These are phyloP conservation scores for Zhuliangozyma blackwelliae DNA, from an alignment of 1,139 yeast genomes.

Conservation along the genomic window DNA sequence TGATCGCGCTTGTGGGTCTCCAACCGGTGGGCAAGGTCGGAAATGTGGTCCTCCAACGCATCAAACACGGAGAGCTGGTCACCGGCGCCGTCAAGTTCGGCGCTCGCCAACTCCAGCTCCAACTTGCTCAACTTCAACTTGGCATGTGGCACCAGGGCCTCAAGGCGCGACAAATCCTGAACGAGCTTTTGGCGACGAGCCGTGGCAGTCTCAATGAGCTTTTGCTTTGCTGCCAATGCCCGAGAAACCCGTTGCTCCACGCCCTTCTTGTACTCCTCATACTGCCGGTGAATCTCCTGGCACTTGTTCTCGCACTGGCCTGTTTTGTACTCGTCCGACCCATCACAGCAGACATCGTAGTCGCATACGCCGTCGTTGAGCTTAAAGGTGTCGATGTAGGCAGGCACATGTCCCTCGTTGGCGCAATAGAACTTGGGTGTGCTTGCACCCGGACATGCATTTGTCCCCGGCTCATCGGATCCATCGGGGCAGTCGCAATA, in stretches of 20 bases:
- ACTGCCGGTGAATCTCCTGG: conserved; percentile 37
- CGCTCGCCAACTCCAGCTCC: conserved; percentile 8
- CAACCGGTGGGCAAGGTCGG: conserved; percentile 8
- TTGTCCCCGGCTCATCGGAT: conserved; percentile 93
- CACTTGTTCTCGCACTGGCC: conserved; percentile 59
- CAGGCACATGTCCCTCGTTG: conserved; percentile 65
- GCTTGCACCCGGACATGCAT: conserved; percentile 55
- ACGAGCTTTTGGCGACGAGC: conserved; percentile 15
- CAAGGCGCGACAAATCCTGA: conserved; percentile 18
- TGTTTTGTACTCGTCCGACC: conserved; percentile 69
- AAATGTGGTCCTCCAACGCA: conserved; percentile 16
- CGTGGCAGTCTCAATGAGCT: conserved; percentile 25
- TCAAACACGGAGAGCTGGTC: conserved; percentile 14
- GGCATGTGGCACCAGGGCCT: conserved; percentile 26
- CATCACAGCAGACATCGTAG: conserved; percentile 87
- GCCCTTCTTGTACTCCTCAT: conserved; percentile 14
- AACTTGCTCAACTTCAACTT: conserved; percentile 16
- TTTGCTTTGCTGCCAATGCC: conserved; percentile 20
- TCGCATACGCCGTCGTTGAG: conserved; percentile 94
- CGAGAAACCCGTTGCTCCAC: conserved; percentile 14
- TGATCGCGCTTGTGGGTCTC: conserved; percentile 6
- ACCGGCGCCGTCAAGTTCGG: conserved; percentile 5
- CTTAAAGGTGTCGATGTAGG: conserved; percentile 54
- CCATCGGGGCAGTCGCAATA: conserved; percentile 98
- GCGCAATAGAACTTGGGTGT: conserved; percentile 64